A percentile compares a stretch with the other conserved stretches of the same genome.
Evolutionary conservation across 805 yeast genomes (phyloP).

Genomic region (Saccharomycodes ludwigii): DNA sequence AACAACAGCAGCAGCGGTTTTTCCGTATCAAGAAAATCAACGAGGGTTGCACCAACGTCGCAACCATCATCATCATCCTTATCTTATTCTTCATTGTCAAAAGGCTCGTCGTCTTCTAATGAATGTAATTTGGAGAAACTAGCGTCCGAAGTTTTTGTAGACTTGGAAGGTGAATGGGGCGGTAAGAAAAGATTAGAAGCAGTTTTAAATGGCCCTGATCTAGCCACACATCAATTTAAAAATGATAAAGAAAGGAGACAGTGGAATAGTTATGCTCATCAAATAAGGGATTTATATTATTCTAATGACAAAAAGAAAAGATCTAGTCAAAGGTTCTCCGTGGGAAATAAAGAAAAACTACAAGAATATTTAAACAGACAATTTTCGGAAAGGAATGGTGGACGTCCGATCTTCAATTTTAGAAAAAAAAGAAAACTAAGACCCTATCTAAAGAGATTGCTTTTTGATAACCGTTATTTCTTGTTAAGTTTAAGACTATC

Average conservation of each 20-base stretch:
- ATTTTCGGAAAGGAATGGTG: conserved; percentile 4
- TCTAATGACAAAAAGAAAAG: conserved; percentile 5
- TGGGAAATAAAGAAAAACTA: no score
- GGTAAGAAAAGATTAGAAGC: conserved; percentile 53
- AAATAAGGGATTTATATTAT: conserved; percentile 19
- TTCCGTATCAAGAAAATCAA: not conserved
- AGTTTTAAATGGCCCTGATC: conserved; percentile 28
- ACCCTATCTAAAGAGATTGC: conserved; percentile 44
- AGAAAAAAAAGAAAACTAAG: conserved; percentile 51
- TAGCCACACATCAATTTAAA: conserved; percentile 17
- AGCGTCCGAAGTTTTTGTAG: conserved; percentile 21
- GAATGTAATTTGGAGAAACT: not conserved
- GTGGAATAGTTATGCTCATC: conserved; percentile 19
- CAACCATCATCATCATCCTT: not conserved
- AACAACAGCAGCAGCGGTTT: not conserved
- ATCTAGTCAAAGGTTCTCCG: no score
- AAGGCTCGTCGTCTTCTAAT: conserved; percentile 1
- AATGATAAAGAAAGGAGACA: conserved; percentile 19
- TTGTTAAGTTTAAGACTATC: conserved; percentile 64
- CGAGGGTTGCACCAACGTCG: not conserved
- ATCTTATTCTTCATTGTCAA: not conserved
- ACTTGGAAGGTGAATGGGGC: conserved; percentile 49
- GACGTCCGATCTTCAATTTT: no score
- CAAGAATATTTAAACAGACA: no score
- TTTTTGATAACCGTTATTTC: conserved; percentile 66